Base-by-base conservation (phyloP, 306 rosid species). In the Sophora flavescens region DNA sequence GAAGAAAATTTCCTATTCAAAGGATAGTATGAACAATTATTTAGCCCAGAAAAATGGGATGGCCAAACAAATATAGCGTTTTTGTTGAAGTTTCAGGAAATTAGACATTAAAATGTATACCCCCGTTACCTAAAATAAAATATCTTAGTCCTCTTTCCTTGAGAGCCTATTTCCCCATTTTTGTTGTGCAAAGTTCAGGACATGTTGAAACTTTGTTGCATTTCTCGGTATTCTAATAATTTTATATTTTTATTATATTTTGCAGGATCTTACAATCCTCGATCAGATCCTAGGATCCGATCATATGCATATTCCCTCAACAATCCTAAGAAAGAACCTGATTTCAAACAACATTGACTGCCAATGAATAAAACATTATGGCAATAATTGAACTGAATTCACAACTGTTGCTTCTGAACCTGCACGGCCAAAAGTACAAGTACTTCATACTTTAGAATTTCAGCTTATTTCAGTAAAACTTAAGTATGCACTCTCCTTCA, bases 401-500 rank as follows among this genome's bases (percentile, higher is more conserved):
- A 47, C 52, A 47, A 47, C 4, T 47, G 52, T 15, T 47, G 52
- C 52, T 47, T 47, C 52, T 39, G 15, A 3, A 47, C 52, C 6
- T 47, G 52, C 16, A 51, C 0, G 38, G 61, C 61, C 74, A 83
- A 62, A 61, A 63, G 33, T 52, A 35, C 50, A 32, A 47, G 45
- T 4, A 44, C 50, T 13, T 63, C 36, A 9, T 9, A n/a, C 15
- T 18, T 12, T 38, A 54, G 64, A 75, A 64, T 32, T 60, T 75
- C 30, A 44, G 41, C 45, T 75, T 33, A 30, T 48, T 82, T 82
- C 67, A 56, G 52, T 30, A 16, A 67, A 18, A 60, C 9, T 52
- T 35, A 67, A 35, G 13, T 36, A 33, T 18, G 63, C 70, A 68
- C 61, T 42, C 48, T 78, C 68, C 71, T 68, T 54, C 69, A 73